These are phyloP conservation scores for Veloporphyrellus conicus DNA, from an alignment of 1,284 basidiomycete species.

Conservation along the genomic window DNA sequence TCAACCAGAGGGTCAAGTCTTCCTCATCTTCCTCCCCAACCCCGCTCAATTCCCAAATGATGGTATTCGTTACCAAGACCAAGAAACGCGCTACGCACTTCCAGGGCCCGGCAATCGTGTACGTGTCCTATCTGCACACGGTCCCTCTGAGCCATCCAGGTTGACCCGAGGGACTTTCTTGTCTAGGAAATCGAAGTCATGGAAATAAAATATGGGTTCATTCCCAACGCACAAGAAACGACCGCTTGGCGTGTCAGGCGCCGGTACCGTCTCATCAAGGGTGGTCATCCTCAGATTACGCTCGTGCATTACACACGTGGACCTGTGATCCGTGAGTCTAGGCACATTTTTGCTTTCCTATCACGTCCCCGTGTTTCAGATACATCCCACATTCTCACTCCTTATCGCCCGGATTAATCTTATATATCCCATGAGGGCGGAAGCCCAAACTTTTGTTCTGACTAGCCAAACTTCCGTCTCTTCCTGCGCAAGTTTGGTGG, in stretches of 20 bases:
- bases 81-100: slow-evolving; percentile 56
- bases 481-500: neutral
- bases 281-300: slow-evolving; percentile 62
- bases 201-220: slow-evolving; percentile 69
- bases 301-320: slow-evolving; percentile 71
- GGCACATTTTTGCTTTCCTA: slow-evolving; percentile 4
- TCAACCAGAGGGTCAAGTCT: slow-evolving; percentile 56
- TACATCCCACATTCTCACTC: slow-evolving; percentile 4
- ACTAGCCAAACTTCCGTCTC: neutral
- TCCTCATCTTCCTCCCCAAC: slow-evolving; percentile 57
- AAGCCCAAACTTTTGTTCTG: neutral
- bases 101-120: slow-evolving; percentile 48
- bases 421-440: neutral
- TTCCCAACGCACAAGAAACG: slow-evolving; percentile 58
- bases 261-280: slow-evolving; percentile 65
- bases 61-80: slow-evolving; percentile 67
- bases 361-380: slow-evolving; percentile 14
- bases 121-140: slow-evolving; percentile 22
- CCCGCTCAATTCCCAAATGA: slow-evolving; percentile 60
- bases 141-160: no score
- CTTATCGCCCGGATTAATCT: slow-evolving; percentile 8
- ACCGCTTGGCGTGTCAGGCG: slow-evolving; percentile 61
- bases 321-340: slow-evolving; percentile 51
- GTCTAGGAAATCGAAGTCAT: slow-evolving; percentile 66
- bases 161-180: neutral